Evolutionary conservation across 768 basidiomycete genomes (phyloP).

Genomic region (Cantharellus anzutake): DNA sequence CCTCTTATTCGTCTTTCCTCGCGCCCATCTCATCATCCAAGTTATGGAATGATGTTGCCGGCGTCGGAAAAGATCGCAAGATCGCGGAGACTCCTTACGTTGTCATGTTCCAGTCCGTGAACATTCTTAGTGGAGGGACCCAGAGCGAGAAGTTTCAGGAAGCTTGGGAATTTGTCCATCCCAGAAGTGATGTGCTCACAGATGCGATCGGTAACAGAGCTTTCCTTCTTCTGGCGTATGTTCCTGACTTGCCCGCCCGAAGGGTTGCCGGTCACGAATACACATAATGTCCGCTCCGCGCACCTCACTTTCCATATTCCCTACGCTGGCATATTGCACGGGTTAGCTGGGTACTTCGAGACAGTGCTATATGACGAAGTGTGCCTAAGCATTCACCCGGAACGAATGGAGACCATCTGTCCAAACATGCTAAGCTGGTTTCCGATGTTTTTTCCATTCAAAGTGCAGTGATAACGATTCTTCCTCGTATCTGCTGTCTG

Average conservation of each 20-base stretch:
- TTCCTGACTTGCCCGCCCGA: not conserved
- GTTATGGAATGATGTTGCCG: constrained; percentile 65
- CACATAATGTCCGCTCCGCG: constrained; percentile 81
- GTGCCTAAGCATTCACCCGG: constrained; percentile 85
- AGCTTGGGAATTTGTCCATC: constrained; percentile 97
- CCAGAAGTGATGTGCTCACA: constrained; percentile 56
- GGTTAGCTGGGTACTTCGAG: constrained; percentile 94
- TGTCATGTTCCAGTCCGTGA: constrained; percentile 93
- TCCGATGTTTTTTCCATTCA: constrained; percentile 89
- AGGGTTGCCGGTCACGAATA: constrained; percentile 89
- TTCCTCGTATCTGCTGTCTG: constrained; percentile 1
- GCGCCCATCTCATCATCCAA: constrained; percentile 91
- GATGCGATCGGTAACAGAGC: constrained; percentile 39
- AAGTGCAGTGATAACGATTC: constrained; percentile 27
- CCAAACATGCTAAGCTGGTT: constrained; percentile 99
- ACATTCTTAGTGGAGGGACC: constrained; percentile 71
- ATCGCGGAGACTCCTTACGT: constrained; percentile 91
- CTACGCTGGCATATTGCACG: constrained; percentile 83
- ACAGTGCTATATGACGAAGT: constrained; percentile 80
- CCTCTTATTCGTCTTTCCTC: constrained; percentile 87
- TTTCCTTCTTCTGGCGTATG: not conserved
- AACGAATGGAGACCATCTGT: constrained; percentile 65
- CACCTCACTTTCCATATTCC: constrained; percentile 83
- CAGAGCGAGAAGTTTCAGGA: constrained; percentile 45
- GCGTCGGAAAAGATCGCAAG: constrained; percentile 30